Evolutionary conservation across 768 basidiomycete genomes (phyloP).

Genomic region (Boletus reticulatus): DNA sequence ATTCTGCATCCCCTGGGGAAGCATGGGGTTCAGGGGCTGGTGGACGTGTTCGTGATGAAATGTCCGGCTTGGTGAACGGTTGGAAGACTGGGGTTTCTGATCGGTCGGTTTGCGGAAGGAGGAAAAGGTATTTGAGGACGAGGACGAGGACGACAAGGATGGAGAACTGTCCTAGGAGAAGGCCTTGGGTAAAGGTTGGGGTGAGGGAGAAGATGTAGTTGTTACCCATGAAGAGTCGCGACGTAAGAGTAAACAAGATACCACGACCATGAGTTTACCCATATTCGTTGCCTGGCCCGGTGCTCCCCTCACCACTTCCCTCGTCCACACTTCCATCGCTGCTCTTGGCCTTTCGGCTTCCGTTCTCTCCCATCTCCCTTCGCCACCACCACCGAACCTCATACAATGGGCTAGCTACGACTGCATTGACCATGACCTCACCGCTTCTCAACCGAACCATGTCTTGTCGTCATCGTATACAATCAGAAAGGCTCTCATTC

Average conservation of each 20-base stretch:
- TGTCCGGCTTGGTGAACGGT: slow-evolving; percentile 51
- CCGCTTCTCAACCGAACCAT: slow-evolving; percentile 44
- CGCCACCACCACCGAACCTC: slow-evolving; percentile 28
- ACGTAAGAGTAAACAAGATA: background rate
- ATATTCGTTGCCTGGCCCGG: slow-evolving; percentile 53
- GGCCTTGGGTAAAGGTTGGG: slow-evolving; percentile 93
- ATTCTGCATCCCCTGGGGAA: slow-evolving; percentile 48
- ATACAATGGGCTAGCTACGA: slow-evolving; percentile 92
- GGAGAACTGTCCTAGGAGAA: slow-evolving; percentile 89
- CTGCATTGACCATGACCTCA: slow-evolving; percentile 73
- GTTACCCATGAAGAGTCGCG: slow-evolving; percentile 22
- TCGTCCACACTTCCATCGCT: slow-evolving; percentile 44
- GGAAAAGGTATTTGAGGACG: slow-evolving; percentile 93
- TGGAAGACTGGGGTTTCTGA: slow-evolving; percentile 59
- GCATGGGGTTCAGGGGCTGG: slow-evolving; percentile 6
- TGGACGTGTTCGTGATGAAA: slow-evolving; percentile 39
- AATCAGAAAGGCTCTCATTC: slow-evolving; percentile 89
- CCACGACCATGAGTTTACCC: slow-evolving; percentile 7
- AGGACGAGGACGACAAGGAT: slow-evolving; percentile 73
- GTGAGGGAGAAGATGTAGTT: slow-evolving; percentile 72
- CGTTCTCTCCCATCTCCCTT: slow-evolving; percentile 28
- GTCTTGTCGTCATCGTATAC: slow-evolving; percentile 81
- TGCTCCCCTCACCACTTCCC: slow-evolving; percentile 51
- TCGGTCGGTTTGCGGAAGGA: slow-evolving; percentile 68
- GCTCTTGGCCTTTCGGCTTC: slow-evolving; percentile 29